Percentiles rank a stretch among this genome's conserved stretches.
These are phyloP conservation scores for Aspergillus sojae DNA, from an alignment of 2,329 filamentous ascomycete species.

Conservation along the genomic window DNA sequence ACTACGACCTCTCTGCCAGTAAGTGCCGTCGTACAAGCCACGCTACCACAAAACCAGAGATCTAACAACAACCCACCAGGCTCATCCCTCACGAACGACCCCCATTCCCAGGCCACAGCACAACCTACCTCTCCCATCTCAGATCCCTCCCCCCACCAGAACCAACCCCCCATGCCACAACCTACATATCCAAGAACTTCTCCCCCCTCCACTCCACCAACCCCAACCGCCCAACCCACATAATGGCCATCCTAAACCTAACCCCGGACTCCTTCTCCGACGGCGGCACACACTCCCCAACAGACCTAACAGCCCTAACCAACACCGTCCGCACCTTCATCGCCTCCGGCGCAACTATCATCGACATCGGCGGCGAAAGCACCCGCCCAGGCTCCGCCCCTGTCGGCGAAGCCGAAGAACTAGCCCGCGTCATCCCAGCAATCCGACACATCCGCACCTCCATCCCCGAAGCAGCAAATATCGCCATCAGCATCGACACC, in stretches of 20 bases:
- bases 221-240: slow-evolving; percentile 63
- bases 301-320: slow-evolving; percentile 54
- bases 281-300: slow-evolving; percentile 66
- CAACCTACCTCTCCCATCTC: slow-evolving; percentile 40
- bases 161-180: slow-evolving; percentile 42
- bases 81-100: slow-evolving; percentile 45
- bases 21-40: slow-evolving; percentile 14
- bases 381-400: slow-evolving; percentile 76
- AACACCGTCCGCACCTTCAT: slow-evolving; percentile 66
- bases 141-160: slow-evolving; percentile 37
- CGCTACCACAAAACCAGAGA: not conserved
- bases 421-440: slow-evolving; percentile 75
- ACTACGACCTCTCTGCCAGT: slow-evolving; percentile 73
- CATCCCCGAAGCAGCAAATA: slow-evolving; percentile 61
- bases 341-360: slow-evolving; percentile 72
- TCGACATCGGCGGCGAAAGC: slow-evolving; percentile 93
- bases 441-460: slow-evolving; percentile 69
- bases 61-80: slow-evolving; percentile 27
- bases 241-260: slow-evolving; percentile 95
- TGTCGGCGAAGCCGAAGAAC: slow-evolving; percentile 72
- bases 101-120: slow-evolving; percentile 30
- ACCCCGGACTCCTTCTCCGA: slow-evolving; percentile 98
- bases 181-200: slow-evolving; percentile 40
- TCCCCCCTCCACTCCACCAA: slow-evolving; percentile 62
- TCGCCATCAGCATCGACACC: slow-evolving; percentile 89